Evolutionary conservation across 129 eudicot species (phyloP).

Genomic region (Erigeron canadensis): DNA sequence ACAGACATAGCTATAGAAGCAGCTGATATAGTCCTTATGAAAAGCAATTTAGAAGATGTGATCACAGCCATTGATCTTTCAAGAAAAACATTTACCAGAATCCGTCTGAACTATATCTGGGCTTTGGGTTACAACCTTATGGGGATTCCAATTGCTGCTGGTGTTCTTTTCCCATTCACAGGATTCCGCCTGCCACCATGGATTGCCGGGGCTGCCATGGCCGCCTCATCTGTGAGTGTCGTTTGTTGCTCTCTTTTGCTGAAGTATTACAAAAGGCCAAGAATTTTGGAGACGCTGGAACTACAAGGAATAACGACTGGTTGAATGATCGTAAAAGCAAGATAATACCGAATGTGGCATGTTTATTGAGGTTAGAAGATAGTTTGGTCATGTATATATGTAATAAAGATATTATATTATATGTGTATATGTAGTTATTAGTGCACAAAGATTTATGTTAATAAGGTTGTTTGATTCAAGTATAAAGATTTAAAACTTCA

Average conservation of each 20-base stretch:
- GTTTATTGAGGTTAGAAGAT: neutral
- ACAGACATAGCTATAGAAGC: constrained; percentile 91
- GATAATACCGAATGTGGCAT: neutral
- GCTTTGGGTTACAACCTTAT: constrained; percentile 82
- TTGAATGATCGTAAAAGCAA: constrained; percentile 38
- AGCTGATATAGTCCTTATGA: constrained; percentile 86
- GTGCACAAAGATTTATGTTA: neutral
- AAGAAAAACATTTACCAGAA: constrained; percentile 65
- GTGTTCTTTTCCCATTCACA: constrained; percentile 64
- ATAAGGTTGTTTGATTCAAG: neutral
- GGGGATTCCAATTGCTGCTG: constrained; percentile 94
- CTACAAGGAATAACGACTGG: constrained; percentile 48
- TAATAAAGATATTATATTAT: neutral
- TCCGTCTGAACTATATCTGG: constrained; percentile 83
- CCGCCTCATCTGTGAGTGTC: constrained; percentile 91
- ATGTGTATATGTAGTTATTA: neutral
- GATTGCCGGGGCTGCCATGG: constrained; percentile 99
- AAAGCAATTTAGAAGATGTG: constrained; percentile 81
- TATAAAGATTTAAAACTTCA: neutral
- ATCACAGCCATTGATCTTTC: constrained; percentile 90
- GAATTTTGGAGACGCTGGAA: constrained; percentile 54
- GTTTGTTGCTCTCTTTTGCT: constrained; percentile 89
- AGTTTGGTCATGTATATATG: constrained; percentile 10
- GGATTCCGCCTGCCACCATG: constrained; percentile 96
- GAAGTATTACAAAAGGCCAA: constrained; percentile 80